phyloP scores from a whole-genome alignment of 345 rosid species.

The Carallia pectinifolia region DNA sequence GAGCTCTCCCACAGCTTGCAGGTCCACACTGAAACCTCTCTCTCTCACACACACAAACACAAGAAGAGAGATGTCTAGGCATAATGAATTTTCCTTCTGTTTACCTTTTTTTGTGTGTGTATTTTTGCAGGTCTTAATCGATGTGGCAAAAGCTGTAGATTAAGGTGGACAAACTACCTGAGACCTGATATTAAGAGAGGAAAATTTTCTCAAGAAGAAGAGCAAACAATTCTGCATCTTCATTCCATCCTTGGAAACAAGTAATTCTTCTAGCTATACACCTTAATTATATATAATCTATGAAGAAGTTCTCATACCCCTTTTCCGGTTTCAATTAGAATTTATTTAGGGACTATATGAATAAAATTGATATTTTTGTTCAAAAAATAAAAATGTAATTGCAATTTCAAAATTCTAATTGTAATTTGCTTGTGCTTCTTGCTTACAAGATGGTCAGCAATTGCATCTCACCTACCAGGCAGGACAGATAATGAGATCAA shows the following conservation, averaged over 20 bases:
- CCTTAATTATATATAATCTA: neutral
- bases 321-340: neutral
- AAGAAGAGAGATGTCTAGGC: neutral
- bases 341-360: too few relatives aligned
- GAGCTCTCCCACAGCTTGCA: slow-evolving; percentile 85
- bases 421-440: neutral
- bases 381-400: too few relatives aligned
- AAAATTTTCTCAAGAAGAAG: slow-evolving; percentile 72
- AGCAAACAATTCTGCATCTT: slow-evolving; percentile 70
- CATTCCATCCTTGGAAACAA: slow-evolving; percentile 81
- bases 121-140: slow-evolving; percentile 59
- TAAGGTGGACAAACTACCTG: slow-evolving; percentile 80
- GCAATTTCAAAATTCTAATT: neutral
- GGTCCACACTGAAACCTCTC: slow-evolving; percentile 29
- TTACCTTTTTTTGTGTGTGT: neutral
- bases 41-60: too few relatives aligned
- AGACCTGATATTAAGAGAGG: slow-evolving; percentile 86
- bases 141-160: slow-evolving; percentile 82
- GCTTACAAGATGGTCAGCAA: slow-evolving; percentile 61
- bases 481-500: slow-evolving; percentile 70
- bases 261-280: slow-evolving; percentile 23
- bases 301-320: neutral
- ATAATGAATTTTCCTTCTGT: neutral
- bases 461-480: slow-evolving; percentile 60
- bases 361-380: too few relatives aligned